phyloP scores from a whole-genome alignment of 805 yeast species.

The Candida vartiovaarae region DNA sequence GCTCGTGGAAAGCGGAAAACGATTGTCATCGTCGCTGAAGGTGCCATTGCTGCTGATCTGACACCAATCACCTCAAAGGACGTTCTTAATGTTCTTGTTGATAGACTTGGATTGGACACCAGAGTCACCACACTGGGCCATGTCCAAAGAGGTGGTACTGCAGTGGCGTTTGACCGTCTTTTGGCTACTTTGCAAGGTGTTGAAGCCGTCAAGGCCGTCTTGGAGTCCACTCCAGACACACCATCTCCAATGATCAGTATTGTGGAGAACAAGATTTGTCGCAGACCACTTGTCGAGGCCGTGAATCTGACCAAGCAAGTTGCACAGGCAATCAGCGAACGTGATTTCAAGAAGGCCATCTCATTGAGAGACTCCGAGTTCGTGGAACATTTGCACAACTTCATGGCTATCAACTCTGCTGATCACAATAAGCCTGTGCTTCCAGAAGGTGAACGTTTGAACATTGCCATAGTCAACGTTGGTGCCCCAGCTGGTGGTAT shows the following conservation, averaged over 20 bases:
- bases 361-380: constrained; percentile 65
- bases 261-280: constrained; percentile 60
- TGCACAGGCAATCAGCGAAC: constrained; percentile 57
- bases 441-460: constrained; percentile 46
- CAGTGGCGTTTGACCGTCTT: constrained; percentile 66
- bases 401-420: constrained; percentile 59
- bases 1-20: constrained; percentile 70
- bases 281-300: constrained; percentile 66
- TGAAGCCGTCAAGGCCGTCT: constrained; percentile 70
- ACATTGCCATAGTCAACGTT: constrained; percentile 64
- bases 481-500: constrained; percentile 81
- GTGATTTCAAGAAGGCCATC: constrained; percentile 67
- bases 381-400: constrained; percentile 55
- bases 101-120: constrained; percentile 64
- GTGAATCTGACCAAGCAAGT: constrained; percentile 65
- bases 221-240: constrained; percentile 60
- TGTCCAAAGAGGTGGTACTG: constrained; percentile 80
- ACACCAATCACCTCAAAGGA: constrained; percentile 60
- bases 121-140: constrained; percentile 75
- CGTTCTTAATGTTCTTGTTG: constrained; percentile 59
- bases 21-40: constrained; percentile 77
- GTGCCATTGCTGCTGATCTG: constrained; percentile 66
- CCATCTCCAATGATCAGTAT: constrained; percentile 78
- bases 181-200: constrained; percentile 78
- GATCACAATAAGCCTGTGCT: constrained; percentile 57